phyloP scores from a whole-genome alignment of 2,329 filamentous ascomycete genomes.

The Alternaria triticina region DNA sequence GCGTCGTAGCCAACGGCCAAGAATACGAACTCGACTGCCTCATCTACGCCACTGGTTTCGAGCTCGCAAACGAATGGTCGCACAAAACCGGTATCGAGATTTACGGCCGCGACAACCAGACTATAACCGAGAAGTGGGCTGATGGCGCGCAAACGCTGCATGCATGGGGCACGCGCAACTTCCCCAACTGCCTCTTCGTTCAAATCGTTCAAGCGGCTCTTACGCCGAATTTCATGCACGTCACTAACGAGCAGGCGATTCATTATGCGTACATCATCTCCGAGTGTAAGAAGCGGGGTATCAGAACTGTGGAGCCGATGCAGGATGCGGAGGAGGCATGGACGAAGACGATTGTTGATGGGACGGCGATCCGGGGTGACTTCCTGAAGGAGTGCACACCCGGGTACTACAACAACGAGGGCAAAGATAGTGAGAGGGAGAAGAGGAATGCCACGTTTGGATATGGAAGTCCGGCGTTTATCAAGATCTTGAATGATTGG shows the following conservation, averaged over 20 bases:
- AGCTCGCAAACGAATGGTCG: constrained; percentile 36
- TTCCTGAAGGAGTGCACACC: constrained; percentile 60
- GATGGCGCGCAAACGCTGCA: constrained; percentile 60
- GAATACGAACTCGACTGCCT: constrained; percentile 59
- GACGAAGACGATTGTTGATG: constrained; percentile 52
- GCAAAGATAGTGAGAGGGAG: constrained; percentile 8
- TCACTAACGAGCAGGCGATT: constrained; percentile 34
- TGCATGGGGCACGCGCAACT: constrained; percentile 56
- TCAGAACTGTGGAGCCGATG: constrained; percentile 54
- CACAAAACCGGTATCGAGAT: constrained; percentile 47
- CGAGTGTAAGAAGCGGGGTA: constrained; percentile 38
- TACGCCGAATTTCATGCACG: constrained; percentile 35
- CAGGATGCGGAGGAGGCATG: constrained; percentile 57
- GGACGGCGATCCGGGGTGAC: constrained; percentile 50
- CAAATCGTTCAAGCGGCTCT: constrained; percentile 27
- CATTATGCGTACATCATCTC: constrained; percentile 57
- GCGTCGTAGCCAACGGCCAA: constrained; percentile 56
- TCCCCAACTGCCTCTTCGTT: constrained; percentile 63
- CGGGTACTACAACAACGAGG: constrained; percentile 56
- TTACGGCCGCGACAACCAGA: constrained; percentile 53
- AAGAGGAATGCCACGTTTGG: constrained; percentile 34
- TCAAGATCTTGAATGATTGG: constrained; percentile 44
- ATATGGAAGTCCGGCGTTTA: constrained; percentile 39
- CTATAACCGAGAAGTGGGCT: constrained; percentile 57
- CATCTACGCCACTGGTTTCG: constrained; percentile 57